These are phyloP conservation scores for Talaromyces trachyspermus DNA, from an alignment of 495 filamentous ascomycete genomes.

Conservation along the genomic window DNA sequence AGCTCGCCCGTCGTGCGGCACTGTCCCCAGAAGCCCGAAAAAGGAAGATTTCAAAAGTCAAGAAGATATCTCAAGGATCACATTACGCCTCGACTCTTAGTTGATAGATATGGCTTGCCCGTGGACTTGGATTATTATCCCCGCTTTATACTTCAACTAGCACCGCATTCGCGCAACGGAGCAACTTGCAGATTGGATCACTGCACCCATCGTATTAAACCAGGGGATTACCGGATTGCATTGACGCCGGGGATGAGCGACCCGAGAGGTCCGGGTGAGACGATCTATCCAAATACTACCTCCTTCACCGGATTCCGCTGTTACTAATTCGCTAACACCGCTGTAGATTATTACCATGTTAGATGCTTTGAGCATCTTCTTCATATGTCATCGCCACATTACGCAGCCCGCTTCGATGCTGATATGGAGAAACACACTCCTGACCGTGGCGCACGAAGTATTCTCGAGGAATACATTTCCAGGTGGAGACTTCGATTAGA, in stretches of 20 bases:
- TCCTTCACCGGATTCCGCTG: slow-evolving; percentile 3
- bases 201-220: slow-evolving; percentile 3
- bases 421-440: slow-evolving; percentile 2
- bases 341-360: slow-evolving; percentile 8
- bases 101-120: slow-evolving; percentile 1
- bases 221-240: slow-evolving; percentile 5
- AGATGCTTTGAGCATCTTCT: slow-evolving; percentile 4
- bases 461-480: slow-evolving; percentile 7
- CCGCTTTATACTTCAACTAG: slow-evolving; percentile 7
- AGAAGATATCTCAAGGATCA: slow-evolving; percentile 5
- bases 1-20: slow-evolving; percentile 2
- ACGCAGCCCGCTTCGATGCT: slow-evolving; percentile 5
- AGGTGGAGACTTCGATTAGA: slow-evolving; percentile 2
- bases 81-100: slow-evolving; percentile 1
- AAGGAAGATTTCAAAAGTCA: slow-evolving; percentile 5
- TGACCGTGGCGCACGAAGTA: slow-evolving; percentile 1
- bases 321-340: slow-evolving; percentile 5
- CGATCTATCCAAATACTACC: slow-evolving; percentile 6
- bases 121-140: slow-evolving; percentile 4
- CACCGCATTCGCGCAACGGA: slow-evolving; percentile 2
- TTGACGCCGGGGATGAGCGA: slow-evolving; percentile 6
- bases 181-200: slow-evolving; percentile 4
- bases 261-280: slow-evolving; percentile 7
- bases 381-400: slow-evolving; percentile 1
- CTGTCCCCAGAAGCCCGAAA: slow-evolving; percentile 4